These are phyloP conservation scores for Trametes hirsuta DNA, from an alignment of 1,284 basidiomycete species.

Conservation along the genomic window DNA sequence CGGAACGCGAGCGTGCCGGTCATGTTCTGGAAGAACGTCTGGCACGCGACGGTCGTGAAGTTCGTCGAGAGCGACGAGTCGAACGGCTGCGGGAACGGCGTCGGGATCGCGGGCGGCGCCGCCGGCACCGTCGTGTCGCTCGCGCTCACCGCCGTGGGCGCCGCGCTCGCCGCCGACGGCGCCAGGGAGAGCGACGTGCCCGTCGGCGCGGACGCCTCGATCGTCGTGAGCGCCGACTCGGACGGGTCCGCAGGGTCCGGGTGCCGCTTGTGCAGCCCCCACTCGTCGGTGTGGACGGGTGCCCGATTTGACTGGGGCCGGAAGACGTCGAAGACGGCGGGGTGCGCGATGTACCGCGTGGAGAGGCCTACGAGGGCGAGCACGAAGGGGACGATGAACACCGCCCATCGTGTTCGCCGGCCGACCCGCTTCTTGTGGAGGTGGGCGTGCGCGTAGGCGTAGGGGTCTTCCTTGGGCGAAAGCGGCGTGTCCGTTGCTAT, in stretches of 20 bases:
- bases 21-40: slow-evolving; percentile 75
- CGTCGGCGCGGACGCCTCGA: slow-evolving; percentile 14
- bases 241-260: slow-evolving; percentile 23
- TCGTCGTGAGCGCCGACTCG: slow-evolving; percentile 10
- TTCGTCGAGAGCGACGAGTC: slow-evolving; percentile 65
- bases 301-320: slow-evolving; percentile 29
- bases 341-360: slow-evolving; percentile 53
- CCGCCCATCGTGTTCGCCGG: slow-evolving; percentile 49
- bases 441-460: slow-evolving; percentile 5
- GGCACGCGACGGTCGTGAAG: slow-evolving; percentile 65
- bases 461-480: slow-evolving; percentile 21
- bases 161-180: slow-evolving; percentile 11
- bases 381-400: slow-evolving; percentile 55
- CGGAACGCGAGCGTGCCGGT: slow-evolving; percentile 62
- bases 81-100: slow-evolving; percentile 78
- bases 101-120: slow-evolving; percentile 53
- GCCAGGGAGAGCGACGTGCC: slow-evolving; percentile 14
- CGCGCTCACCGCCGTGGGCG: slow-evolving; percentile 4
- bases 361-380: slow-evolving; percentile 57
- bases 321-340: slow-evolving; percentile 48
- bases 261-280: slow-evolving; percentile 49
- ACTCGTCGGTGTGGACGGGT: slow-evolving; percentile 28
- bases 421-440: slow-evolving; percentile 34
- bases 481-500: slow-evolving; percentile 3
- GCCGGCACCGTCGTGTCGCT: slow-evolving; percentile 32